Base-by-base conservation (phyloP, 352 stramenopile genomes). In the Globisporangium nagaii region DNA sequence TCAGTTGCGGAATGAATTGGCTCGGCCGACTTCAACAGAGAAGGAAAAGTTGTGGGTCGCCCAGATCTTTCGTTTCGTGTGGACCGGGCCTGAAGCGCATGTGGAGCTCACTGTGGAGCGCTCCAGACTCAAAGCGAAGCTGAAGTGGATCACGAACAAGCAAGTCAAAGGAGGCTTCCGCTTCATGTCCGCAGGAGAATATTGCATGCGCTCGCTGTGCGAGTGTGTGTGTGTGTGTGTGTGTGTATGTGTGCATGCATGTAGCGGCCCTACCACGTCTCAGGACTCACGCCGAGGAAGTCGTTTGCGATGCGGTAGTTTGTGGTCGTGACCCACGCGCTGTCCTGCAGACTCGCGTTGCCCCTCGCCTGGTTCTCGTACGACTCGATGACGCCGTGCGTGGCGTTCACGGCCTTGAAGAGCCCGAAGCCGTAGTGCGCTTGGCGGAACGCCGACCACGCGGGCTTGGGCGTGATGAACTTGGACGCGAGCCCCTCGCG, bases 401-500 rank as follows among this genome's bases (percentile, higher is more conserved):
- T 89, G 28, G 60, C 56, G 57, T 91, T 91, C 27, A 67, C 24
- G 10, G 89, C 77, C 28, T 70, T 71, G 30, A 90, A 75, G 39
- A 90, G 48, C 7, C 69, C 80, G 42, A 82, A 91, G 20, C 83
- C 83, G 65, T 94, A 96, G 46, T 86, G 79, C 13, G 86, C 83
- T 44, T 82, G 57, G n/a, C 85, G 77, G 48, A 82, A 92, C 3
- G 79, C 83, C 11, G 83, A 94, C 83, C 85, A 95, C 37, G 57
- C 63, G 0, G 86, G 86, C 55, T 80, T 66, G 2, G 85, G 85
- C 43, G 91, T 53, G 37, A 93, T 76, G 55, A 84, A 89, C 37
- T 70, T 82, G 4, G 78, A 68, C 20, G 86, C 83, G 86, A 99
- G 45, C 4, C 86, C 86, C 65, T 97, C 88, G 20, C 82, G 74